A percentile compares a stretch with the other conserved stretches of the same genome.
phyloP scores from a whole-genome alignment of 75 land plant species.

The Picea glauca region DNA sequence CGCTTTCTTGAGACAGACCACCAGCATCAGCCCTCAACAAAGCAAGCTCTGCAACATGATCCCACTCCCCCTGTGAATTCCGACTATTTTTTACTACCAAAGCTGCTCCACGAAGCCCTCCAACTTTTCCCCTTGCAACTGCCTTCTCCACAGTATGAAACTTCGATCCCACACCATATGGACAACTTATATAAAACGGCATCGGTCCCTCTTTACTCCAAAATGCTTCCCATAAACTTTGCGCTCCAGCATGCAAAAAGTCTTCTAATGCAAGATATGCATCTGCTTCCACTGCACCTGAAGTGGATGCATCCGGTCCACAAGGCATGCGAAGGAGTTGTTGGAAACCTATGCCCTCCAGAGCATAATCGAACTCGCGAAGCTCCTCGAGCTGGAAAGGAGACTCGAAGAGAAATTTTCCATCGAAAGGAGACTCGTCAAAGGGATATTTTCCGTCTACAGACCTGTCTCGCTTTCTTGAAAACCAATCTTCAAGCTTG shows the following conservation, averaged over 20 bases:
- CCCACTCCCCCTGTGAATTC: slow-evolving; percentile 50
- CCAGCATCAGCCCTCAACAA: slow-evolving; percentile 42
- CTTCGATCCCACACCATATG: slow-evolving; percentile 46
- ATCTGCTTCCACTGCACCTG: slow-evolving; percentile 44
- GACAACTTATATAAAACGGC: slow-evolving; percentile 63
- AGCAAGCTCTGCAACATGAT: slow-evolving; percentile 61
- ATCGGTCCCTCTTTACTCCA: slow-evolving; percentile 59
- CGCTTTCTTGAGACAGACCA: slow-evolving; percentile 21
- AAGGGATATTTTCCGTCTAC: slow-evolving; percentile 13
- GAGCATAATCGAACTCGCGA: slow-evolving; percentile 63
- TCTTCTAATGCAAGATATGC: slow-evolving; percentile 71
- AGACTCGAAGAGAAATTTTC: slow-evolving; percentile 30
- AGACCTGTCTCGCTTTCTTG: slow-evolving; percentile 24
- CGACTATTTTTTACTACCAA: slow-evolving; percentile 39
- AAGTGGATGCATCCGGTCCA: slow-evolving; percentile 23
- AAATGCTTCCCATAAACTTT: slow-evolving; percentile 71
- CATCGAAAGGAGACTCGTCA: slow-evolving; percentile 35
- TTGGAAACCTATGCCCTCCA: slow-evolving; percentile 74
- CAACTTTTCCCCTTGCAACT: slow-evolving; percentile 43
- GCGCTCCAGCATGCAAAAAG: slow-evolving; percentile 57
- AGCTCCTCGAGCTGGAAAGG: slow-evolving; percentile 73
- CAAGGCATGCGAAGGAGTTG: slow-evolving; percentile 77
- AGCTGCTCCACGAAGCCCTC: slow-evolving; percentile 46
- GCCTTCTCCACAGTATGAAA: slow-evolving; percentile 55
- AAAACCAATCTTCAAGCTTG: slow-evolving; percentile 40